Base-by-base conservation (phyloP, 2,329 filamentous ascomycete genomes). In the Stemphylium beticola region DNA sequence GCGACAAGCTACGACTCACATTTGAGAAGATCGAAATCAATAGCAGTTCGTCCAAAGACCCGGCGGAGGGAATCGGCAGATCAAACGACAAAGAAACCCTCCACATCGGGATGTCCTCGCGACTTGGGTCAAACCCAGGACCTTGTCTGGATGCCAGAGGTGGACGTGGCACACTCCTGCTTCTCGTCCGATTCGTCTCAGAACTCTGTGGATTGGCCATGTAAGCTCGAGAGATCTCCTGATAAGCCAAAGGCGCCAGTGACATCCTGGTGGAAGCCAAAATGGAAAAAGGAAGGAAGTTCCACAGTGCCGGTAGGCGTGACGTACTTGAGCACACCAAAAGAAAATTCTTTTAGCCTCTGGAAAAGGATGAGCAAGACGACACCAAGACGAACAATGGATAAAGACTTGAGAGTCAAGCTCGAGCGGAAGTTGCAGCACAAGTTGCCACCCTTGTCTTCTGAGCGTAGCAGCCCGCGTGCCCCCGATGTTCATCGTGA, bases 171-270 rank as follows among this genome's bases (percentile, higher is more conserved):
- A 7, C 24, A 38, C 15, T 51, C 48, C 24, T 47, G 42, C 15
- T 53, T 47, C 29, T 53, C 49, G 22, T 53, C 49, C 1, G 49
- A 53, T 17, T 53, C 42, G 6, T 53, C 49, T 5, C 12, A n/a
- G 20, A 20, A 31, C 26, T 47, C 49, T 4, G 17, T 31, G 24
- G 29, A 53, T 14, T 31, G 22, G 39, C 17, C 42, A 26, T 24
- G 36, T n/a, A 36, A 42, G 15, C 12, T 46, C 2, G 29, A n/a
- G 0, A 15, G 10, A 18, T n/a, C n/a, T 14, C 41, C 18, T 1
- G 24, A 26, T 11, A 45, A 31, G 8, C 15, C 34, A 17, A 51
- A 18, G 24, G n/a, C 49, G 12, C 26, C 11, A 2, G 31, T 31
- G 34, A 22, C 20, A 26, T 46, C 17, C n/a, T 41, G 42, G 49